Conservation (phyloP, 2,329 filamentous ascomycete genomes). For the Metarhizium brunneum region DNA sequence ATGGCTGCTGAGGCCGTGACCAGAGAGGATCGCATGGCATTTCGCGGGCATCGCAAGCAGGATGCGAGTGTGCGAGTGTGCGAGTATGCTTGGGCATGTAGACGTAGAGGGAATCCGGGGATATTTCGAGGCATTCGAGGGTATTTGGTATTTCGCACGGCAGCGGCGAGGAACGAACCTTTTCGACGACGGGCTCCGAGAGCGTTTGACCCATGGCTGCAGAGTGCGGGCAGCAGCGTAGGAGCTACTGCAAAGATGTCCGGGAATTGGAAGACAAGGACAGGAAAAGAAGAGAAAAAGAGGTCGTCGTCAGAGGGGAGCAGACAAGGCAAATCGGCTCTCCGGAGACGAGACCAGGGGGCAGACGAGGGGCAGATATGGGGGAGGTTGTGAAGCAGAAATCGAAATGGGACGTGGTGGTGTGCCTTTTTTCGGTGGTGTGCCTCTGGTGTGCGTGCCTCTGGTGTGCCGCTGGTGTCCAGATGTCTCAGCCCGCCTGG, state of each 20-base stretch:
- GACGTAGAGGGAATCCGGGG: background rate
- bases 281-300: slow-evolving; percentile 1
- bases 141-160: background rate
- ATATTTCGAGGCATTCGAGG: background rate
- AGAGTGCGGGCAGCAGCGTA: slow-evolving; percentile 16
- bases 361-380: background rate
- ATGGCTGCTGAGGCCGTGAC: background rate
- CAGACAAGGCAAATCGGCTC: slow-evolving; percentile 1
- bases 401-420: slow-evolving; percentile 1
- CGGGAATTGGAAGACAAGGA: slow-evolving; percentile 7
- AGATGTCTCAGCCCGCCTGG: too few species aligned
- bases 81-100: background rate
- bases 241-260: slow-evolving; percentile 14
- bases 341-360: slow-evolving; percentile 2
- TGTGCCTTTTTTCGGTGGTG: background rate
- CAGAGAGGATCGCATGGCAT: background rate
- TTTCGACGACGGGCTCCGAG: slow-evolving; percentile 97
- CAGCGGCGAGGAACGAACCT: slow-evolving; percentile 49
- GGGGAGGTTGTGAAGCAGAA: slow-evolving; percentile 1
- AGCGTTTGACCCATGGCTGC: slow-evolving; percentile 91
- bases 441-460: background rate
- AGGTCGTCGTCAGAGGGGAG: slow-evolving; percentile 2
- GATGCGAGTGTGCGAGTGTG: background rate
- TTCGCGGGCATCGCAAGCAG: background rate
- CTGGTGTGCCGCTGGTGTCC: background rate